Evolutionary conservation across 1,284 basidiomycete species (phyloP).

Genomic region (Puccinia triticina): DNA sequence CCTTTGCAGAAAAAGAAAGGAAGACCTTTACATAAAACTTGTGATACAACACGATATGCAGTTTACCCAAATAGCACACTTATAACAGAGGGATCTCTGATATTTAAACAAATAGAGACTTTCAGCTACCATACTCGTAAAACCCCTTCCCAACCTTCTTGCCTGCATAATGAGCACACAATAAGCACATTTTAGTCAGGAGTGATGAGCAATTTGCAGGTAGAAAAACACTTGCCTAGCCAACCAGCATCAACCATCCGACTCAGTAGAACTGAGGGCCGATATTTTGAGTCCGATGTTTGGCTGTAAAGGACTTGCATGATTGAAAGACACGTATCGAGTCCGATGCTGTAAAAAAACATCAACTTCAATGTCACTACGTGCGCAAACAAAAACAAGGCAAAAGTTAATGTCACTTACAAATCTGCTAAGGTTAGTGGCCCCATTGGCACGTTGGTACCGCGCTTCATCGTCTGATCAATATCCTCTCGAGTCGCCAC

Average conservation of each 20-base stretch:
- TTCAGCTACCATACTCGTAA: conserved; percentile 12
- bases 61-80: not conserved
- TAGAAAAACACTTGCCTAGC: conserved; percentile 68
- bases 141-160: conserved; percentile 35
- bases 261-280: conserved; percentile 85
- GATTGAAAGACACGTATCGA: conserved; percentile 33
- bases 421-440: conserved; percentile 66
- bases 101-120: too few relatives aligned
- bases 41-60: not conserved
- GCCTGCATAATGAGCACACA: not conserved
- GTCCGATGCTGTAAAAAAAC: conserved; percentile 39
- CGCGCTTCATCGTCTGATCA: conserved; percentile 86
- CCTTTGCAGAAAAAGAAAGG: too few relatives aligned
- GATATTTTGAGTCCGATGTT: conserved; percentile 92
- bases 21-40: not conserved
- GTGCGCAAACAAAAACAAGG: not conserved
- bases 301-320: conserved; percentile 63
- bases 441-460: conserved; percentile 97
- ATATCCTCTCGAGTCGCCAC: conserved; percentile 90
- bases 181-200: not conserved
- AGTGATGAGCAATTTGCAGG: not conserved
- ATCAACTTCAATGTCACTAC: not conserved
- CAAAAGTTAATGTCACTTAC: conserved; percentile 61
- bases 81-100: too few relatives aligned
- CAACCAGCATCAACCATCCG: conserved; percentile 96